Percentiles rank a stretch among this genome's conserved stretches.
These are phyloP conservation scores for Cinnamomum chago DNA, from an alignment of 164 flowering plant species.

Conservation along the genomic window DNA sequence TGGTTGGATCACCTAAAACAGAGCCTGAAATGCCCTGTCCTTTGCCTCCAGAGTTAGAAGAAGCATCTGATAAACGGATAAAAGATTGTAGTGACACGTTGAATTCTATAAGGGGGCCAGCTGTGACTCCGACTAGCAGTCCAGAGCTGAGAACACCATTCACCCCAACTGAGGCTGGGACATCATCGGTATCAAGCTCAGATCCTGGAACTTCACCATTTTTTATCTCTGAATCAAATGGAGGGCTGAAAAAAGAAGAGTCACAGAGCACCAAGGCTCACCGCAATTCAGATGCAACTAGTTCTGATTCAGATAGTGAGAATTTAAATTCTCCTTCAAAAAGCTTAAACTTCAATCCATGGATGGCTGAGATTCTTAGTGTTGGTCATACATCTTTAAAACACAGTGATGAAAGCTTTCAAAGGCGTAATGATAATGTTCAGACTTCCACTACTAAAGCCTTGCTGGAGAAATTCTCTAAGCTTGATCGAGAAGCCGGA, in stretches of 20 bases:
- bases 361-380: constrained; percentile 44
- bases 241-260: constrained; percentile 30
- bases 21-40: constrained; percentile 27
- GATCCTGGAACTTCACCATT: constrained; percentile 70
- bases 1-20: constrained; percentile 42
- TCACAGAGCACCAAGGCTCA: constrained; percentile 18
- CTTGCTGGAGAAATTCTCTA: constrained; percentile 42
- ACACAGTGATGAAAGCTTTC: constrained; percentile 23
- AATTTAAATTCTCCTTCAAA: constrained; percentile 38
- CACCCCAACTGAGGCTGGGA: constrained; percentile 61
- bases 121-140: constrained; percentile 79
- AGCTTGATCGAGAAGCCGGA: constrained; percentile 41
- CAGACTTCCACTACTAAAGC: constrained; percentile 32
- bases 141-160: constrained; percentile 43
- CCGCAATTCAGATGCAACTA: constrained; percentile 31
- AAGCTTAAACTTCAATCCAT: constrained; percentile 39
- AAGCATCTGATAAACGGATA: constrained; percentile 31
- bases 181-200: constrained; percentile 77
- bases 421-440: constrained; percentile 22
- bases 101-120: constrained; percentile 48
- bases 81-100: constrained; percentile 20
- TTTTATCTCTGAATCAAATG: constrained; percentile 33
- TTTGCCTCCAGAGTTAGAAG: constrained; percentile 19
- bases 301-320: constrained; percentile 58
- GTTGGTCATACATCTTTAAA: constrained; percentile 29